A percentile compares a stretch with the other conserved stretches of the same genome.
phyloP scores from a whole-genome alignment of 208 protist genomes.

The Trypanosoma lewisi region DNA sequence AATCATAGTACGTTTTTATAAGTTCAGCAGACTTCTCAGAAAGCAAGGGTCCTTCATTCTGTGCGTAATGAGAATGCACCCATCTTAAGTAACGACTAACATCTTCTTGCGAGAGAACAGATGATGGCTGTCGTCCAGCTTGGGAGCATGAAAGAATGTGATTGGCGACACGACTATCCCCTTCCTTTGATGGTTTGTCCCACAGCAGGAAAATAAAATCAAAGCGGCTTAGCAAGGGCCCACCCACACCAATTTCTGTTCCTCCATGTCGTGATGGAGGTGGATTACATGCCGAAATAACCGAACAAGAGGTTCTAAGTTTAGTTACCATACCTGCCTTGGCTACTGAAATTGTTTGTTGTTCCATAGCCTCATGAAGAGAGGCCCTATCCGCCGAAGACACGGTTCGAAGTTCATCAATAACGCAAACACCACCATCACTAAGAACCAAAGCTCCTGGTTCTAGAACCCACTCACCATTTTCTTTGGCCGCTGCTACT shows the following conservation, averaged over 20 bases:
- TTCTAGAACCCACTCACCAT: constrained; percentile 94
- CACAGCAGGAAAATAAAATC: constrained; percentile 96
- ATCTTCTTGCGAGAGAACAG: constrained; percentile 55
- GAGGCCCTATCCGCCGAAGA: constrained; percentile 90
- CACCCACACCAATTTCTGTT: constrained; percentile 92
- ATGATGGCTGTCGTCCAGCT: constrained; percentile 24
- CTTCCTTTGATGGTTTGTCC: constrained; percentile 82
- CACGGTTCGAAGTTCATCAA: constrained; percentile 98
- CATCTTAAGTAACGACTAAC: constrained; percentile 76
- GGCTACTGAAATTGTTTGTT: constrained; percentile 96
- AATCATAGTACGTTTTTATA: constrained; percentile 74
- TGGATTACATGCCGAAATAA: constrained; percentile 97
- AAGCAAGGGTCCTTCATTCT: constrained; percentile 64
- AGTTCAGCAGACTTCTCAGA: constrained; percentile 69
- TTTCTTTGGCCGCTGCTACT: constrained; percentile 84
- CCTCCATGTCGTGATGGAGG: constrained; percentile 47
- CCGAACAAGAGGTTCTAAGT: constrained; percentile 91
- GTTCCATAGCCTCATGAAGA: constrained; percentile 99
- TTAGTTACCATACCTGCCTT: constrained; percentile 96
- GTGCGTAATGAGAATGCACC: constrained; percentile 69
- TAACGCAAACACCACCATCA: constrained; percentile 97
- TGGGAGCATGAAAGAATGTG: constrained; percentile 80
- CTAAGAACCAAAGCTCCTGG: constrained; percentile 96
- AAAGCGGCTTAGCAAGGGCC: constrained; percentile 95
- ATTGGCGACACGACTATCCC: constrained; percentile 83